Conservation (phyloP, 345 rosid genomes). For the Mangifera indica region DNA sequence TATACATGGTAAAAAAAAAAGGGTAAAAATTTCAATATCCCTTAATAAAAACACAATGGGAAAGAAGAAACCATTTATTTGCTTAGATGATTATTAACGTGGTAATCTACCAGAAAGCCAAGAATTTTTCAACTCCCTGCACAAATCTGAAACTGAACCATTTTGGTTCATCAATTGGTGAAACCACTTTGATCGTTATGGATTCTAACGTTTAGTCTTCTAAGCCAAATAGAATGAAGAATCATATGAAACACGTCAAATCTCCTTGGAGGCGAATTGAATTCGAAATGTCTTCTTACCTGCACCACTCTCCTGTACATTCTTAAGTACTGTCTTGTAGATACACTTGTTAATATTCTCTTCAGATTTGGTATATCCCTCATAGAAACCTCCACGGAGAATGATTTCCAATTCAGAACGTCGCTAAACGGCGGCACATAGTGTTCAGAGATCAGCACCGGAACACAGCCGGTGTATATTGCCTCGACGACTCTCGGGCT, state of each 20-base stretch:
- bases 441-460: slow-evolving; percentile 75
- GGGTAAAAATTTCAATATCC: too few species aligned
- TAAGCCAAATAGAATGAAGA: slow-evolving; percentile 84
- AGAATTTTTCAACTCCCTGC: not conserved
- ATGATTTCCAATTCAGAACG: slow-evolving; percentile 76
- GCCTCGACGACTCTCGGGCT: slow-evolving; percentile 89
- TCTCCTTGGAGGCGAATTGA: slow-evolving; percentile 72
- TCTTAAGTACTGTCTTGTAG: slow-evolving; percentile 73
- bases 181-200: slow-evolving; percentile 25
- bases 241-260: slow-evolving; percentile 93
- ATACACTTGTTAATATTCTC: slow-evolving; percentile 51
- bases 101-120: not conserved
- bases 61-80: not conserved
- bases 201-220: slow-evolving; percentile 72
- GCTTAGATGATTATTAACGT: not conserved
- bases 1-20: too few species aligned
- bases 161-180: not conserved
- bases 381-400: slow-evolving; percentile 63
- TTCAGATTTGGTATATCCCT: slow-evolving; percentile 72
- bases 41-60: not conserved
- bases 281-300: slow-evolving; percentile 75
- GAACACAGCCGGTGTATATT: slow-evolving; percentile 79
- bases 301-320: slow-evolving; percentile 75
- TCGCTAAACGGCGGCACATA: slow-evolving; percentile 89
- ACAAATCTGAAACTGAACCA: not conserved